Evolutionary conservation across 805 yeast species (phyloP).

Genomic region (Wickerhamiella shivajii): DNA sequence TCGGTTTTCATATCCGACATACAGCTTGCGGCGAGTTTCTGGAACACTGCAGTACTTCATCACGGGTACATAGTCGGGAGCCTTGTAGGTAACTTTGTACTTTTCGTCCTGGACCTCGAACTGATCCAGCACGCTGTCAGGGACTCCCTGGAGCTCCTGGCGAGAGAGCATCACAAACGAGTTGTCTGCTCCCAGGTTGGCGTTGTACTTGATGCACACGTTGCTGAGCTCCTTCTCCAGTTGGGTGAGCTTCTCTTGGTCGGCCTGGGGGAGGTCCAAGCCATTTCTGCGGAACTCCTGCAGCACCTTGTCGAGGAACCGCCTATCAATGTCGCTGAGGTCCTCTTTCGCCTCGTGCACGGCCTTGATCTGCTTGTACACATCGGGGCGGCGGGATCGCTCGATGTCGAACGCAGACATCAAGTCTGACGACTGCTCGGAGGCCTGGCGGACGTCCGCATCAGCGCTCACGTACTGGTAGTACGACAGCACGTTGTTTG

Average conservation of each 20-base stretch:
- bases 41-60: conserved; percentile 51
- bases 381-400: conserved; percentile 48
- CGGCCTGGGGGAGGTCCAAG: conserved; percentile 40
- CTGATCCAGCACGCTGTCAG: conserved; percentile 44
- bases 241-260: conserved; percentile 41
- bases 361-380: conserved; percentile 42
- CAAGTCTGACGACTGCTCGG: conserved; percentile 45
- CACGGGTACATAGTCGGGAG: conserved; percentile 70
- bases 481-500: conserved; percentile 43
- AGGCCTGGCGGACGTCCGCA: conserved; percentile 56
- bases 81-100: conserved; percentile 61
- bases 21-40: conserved; percentile 53
- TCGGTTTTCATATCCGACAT: conserved; percentile 52
- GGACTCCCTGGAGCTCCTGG: conserved; percentile 62
- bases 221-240: conserved; percentile 46
- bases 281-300: conserved; percentile 54
- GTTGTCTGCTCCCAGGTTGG: conserved; percentile 57
- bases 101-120: conserved; percentile 35
- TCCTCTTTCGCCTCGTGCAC: conserved; percentile 29
- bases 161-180: conserved; percentile 44
- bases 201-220: conserved; percentile 41
- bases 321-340: conserved; percentile 39
- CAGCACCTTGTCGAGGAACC: conserved; percentile 43
- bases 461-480: conserved; percentile 57
- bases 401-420: conserved; percentile 48